Evolutionary conservation across 306 rosid genomes (phyloP).

Genomic region (Casuarina glauca): DNA sequence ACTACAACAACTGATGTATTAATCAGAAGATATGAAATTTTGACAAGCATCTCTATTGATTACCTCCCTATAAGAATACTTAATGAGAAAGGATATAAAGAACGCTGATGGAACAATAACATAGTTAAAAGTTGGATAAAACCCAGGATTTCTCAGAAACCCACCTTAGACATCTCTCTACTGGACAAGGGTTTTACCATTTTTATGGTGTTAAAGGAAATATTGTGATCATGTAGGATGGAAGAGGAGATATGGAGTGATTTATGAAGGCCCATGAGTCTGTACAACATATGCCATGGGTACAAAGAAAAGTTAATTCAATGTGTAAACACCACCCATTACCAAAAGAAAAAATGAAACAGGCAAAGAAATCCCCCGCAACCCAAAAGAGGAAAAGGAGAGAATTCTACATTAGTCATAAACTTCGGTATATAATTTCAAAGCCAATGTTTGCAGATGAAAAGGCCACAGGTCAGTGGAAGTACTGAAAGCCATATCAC

Average conservation of each 20-base stretch:
- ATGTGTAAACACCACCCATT: neutral
- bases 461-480: neutral
- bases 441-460: neutral
- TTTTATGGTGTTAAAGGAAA: neutral
- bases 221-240: neutral
- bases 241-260: neutral
- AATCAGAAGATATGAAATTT: too few species aligned
- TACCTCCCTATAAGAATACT: neutral
- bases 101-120: neutral
- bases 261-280: neutral
- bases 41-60: too few species aligned
- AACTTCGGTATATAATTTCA: neutral
- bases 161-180: neutral
- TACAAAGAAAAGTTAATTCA: neutral
- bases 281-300: too few species aligned
- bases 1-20: neutral
- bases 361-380: neutral
- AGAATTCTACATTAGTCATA: neutral
- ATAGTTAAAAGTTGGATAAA: neutral
- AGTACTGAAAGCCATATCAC: constrained; percentile 10
- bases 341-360: neutral
- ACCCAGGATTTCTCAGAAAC: neutral
- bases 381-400: neutral
- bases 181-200: neutral
- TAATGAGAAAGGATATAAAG: neutral